Evolutionary conservation across 1,139 yeast genomes (phyloP).

Genomic region (Candida sojae): DNA sequence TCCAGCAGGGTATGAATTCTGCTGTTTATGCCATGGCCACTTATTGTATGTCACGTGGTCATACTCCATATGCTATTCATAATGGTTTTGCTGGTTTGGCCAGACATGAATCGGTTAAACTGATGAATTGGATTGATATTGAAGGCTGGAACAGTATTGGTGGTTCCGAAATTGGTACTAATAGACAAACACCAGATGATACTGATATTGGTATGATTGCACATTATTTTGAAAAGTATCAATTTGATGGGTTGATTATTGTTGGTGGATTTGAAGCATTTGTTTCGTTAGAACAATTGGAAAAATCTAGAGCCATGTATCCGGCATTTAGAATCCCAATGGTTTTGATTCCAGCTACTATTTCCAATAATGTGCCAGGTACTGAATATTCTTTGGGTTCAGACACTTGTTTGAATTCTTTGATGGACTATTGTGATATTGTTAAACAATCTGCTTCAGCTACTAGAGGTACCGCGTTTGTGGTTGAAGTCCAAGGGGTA

Average conservation of each 20-base stretch:
- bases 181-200: constrained; percentile 67
- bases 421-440: constrained; percentile 77
- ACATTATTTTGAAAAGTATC: constrained; percentile 70
- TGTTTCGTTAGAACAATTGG: constrained; percentile 65
- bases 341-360: constrained; percentile 80
- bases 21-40: constrained; percentile 77
- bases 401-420: constrained; percentile 75
- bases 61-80: constrained; percentile 69
- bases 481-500: constrained; percentile 89
- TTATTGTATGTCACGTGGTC: constrained; percentile 76
- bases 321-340: constrained; percentile 79
- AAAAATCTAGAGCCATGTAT: constrained; percentile 59
- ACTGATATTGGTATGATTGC: constrained; percentile 75
- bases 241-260: constrained; percentile 70
- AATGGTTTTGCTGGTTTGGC: constrained; percentile 78
- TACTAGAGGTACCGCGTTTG: constrained; percentile 74
- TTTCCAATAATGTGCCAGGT: constrained; percentile 83
- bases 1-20: constrained; percentile 79
- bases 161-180: constrained; percentile 83
- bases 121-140: constrained; percentile 66
- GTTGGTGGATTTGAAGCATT: constrained; percentile 86
- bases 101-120: constrained; percentile 69
- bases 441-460: constrained; percentile 80
- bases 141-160: constrained; percentile 76
- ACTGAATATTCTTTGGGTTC: constrained; percentile 79